A percentile compares a stretch with the other conserved stretches of the same genome.
These are phyloP conservation scores for Berberis thunbergii DNA, from an alignment of 164 flowering plant species.

Conservation along the genomic window DNA sequence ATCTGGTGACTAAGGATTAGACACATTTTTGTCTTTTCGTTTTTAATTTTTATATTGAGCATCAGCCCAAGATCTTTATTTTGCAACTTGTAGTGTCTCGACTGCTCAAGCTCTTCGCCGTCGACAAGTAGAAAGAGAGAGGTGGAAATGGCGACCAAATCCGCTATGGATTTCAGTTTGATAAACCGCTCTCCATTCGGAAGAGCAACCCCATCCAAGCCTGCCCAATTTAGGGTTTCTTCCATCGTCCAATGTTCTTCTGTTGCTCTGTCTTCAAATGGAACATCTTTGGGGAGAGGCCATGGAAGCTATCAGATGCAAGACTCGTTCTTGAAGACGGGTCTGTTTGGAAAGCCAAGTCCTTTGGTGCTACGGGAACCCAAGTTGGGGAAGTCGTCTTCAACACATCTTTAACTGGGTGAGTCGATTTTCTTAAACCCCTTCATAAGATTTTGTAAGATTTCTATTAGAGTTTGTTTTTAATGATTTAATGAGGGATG, in stretches of 20 bases:
- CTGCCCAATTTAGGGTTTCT: constrained; percentile 2
- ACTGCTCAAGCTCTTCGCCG: constrained; percentile 6
- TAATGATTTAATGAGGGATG: neutral
- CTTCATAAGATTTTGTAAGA: neutral
- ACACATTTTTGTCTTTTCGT: too few species aligned
- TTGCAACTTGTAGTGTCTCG: too few species aligned
- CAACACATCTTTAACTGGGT: constrained; percentile 74
- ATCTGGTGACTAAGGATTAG: too few species aligned
- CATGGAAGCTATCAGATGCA: constrained; percentile 78
- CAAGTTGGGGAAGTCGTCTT: constrained; percentile 88
- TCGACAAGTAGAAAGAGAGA: constrained; percentile 32
- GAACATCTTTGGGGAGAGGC: constrained; percentile 30
- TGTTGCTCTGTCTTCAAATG: neutral
- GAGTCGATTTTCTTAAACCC: constrained; percentile 1
- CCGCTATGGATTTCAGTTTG: neutral
- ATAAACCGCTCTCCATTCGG: neutral
- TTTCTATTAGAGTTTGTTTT: neutral
- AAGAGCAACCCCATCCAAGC: neutral
- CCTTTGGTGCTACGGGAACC: constrained; percentile 87
- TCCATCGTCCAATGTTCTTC: constrained; percentile 3
- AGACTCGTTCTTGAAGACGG: constrained; percentile 89
- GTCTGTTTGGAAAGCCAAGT: constrained; percentile 76
- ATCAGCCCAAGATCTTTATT: too few species aligned
- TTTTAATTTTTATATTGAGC: too few species aligned
- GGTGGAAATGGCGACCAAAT: constrained; percentile 2